Evolutionary conservation across 371 early-diverging fungal species (phyloP).

Genomic region (Chytridium lagenaria): DNA sequence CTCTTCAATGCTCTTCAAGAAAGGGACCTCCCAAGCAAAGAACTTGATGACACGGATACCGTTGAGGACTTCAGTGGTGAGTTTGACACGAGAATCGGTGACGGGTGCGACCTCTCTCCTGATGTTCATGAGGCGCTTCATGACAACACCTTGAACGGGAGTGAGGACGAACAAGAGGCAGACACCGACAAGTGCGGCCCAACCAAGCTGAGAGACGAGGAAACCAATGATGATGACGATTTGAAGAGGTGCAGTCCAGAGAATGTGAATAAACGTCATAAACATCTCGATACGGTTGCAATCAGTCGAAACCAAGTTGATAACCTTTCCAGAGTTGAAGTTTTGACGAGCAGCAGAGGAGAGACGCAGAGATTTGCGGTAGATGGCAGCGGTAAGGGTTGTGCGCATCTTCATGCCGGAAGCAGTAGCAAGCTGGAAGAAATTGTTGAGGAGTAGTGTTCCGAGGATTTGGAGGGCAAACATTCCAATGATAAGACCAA

Average conservation of each 20-base stretch:
- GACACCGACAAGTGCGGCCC: conserved; percentile 50
- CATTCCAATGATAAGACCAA: no score
- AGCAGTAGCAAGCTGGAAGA: no score
- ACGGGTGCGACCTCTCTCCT: conserved; percentile 45
- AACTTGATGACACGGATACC: conserved; percentile 55
- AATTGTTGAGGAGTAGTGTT: no score
- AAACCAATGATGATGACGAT: conserved; percentile 36
- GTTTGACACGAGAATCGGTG: conserved; percentile 53
- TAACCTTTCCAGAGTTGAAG: conserved; percentile 43
- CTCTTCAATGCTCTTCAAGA: conserved; percentile 45
- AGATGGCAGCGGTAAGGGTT: no score
- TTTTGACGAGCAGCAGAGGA: no score
- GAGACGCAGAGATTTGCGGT: no score
- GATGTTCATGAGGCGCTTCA: conserved; percentile 32
- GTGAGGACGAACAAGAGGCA: conserved; percentile 42
- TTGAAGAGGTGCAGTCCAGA: conserved; percentile 25
- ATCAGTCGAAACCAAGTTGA: conserved; percentile 43
- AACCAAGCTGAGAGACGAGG: conserved; percentile 37
- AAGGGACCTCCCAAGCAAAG: conserved; percentile 66
- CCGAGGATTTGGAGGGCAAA: no score
- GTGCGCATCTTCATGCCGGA: no score
- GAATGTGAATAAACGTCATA: conserved; percentile 20
- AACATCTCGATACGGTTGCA: conserved; percentile 27
- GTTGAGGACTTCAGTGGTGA: conserved; percentile 47
- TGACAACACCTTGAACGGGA: conserved; percentile 44